Base-by-base conservation (phyloP, 164 flowering plant species). In the Dillenia suffruticosa region DNA sequence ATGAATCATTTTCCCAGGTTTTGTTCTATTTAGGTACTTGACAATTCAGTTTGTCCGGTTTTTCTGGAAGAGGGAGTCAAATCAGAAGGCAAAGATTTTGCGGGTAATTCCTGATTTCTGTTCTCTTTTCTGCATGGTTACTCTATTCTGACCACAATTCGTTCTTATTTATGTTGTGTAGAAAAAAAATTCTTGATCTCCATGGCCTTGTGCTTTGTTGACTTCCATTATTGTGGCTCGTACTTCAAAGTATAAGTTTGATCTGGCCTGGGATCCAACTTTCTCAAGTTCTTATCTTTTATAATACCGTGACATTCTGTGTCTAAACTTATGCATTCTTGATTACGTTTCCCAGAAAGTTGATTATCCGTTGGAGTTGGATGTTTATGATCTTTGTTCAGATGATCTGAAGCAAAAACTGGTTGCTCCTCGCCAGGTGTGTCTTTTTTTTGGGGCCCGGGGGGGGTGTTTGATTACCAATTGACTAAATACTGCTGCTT, bases 41-140 rank as follows among this genome's bases (percentile, higher is more conserved):
- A 91, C 97, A 13, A 72, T 95, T 79, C 99, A 95, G 65, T 95
- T 95, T 83, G 97, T 95, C 9, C 90, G 99, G 0, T 95, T 95
- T 76, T 92, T 95, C 80, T 95, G 99, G 99, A 95, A 95, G 73
- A 80, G 97, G 77, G 99, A 89, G 67, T 82, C 96, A 56, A 92
- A 88, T 70, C 97, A 92, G 73, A 95, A 92, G 81, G 99, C 97
- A 59, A 95, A 91, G 75, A 95, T 91, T 70, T 76, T 95, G 69
- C 84, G 97, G 89, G 99, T 95, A 84, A 73, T 49, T n/a, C 51
- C 49, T 15, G 2, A 46, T 66, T 46, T 57, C 59, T 46, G 60
- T 51, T 50, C 19, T 46, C 48, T 12, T 48, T 54, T 43, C 46
- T 11, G 40, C 40, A 32, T 32, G 40, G 40, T 32, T 32, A 32